Conservation (phyloP, 2,329 filamentous ascomycete species). For the Paracoccidioides lutzii region DNA sequence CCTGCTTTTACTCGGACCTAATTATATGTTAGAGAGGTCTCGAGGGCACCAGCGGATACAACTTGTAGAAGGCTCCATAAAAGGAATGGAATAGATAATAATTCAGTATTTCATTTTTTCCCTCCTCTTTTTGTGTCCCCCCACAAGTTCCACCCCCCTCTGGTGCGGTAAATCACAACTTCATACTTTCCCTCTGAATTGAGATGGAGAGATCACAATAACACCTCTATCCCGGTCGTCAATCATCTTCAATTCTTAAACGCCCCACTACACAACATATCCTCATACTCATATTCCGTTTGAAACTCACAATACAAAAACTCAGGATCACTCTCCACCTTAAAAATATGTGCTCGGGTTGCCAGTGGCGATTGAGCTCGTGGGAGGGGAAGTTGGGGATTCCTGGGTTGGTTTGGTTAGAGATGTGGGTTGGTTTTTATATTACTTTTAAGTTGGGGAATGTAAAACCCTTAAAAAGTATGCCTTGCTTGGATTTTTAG, state of each 20-base stretch:
- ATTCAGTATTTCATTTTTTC: neutral
- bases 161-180: neutral
- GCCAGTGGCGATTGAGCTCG: conserved; percentile 24
- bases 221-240: neutral
- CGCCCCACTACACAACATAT: conserved; percentile 14
- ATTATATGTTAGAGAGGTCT: neutral
- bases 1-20: neutral
- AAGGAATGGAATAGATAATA: conserved; percentile 1
- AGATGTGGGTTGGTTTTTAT: neutral
- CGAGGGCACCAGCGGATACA: neutral
- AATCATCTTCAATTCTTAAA: conserved; percentile 14
- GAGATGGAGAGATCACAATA: neutral
- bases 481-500: too few species aligned
- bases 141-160: too few species aligned
- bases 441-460: neutral
- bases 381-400: conserved; percentile 21
- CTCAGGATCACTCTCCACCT: conserved; percentile 17
- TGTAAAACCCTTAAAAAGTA: too few species aligned
- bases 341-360: conserved; percentile 26
- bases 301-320: conserved; percentile 18
- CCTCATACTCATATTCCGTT: conserved; percentile 18
- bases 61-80: neutral
- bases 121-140: neutral
- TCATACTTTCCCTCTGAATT: neutral
- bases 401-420: conserved; percentile 2